phyloP scores from a whole-genome alignment of 805 yeast genomes.

The Sungouiella blattae region DNA sequence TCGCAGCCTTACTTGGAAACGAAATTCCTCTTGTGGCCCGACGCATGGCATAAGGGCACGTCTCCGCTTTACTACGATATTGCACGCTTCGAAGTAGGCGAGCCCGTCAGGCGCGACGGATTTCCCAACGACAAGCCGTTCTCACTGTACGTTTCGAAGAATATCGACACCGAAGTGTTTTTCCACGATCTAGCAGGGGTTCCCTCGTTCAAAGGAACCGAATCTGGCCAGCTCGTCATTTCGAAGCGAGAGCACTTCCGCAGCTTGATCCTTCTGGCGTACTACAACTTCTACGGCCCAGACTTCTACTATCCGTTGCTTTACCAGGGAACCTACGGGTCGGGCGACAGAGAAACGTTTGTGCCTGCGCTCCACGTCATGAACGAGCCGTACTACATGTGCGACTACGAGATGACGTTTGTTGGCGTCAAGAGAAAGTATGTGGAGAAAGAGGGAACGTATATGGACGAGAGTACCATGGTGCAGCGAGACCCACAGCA shows the following conservation, averaged over 20 bases:
- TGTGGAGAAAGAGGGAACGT: slow-evolving; percentile 7
- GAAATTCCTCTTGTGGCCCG: slow-evolving; percentile 21
- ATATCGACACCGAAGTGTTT: slow-evolving; percentile 14
- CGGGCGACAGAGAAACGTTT: slow-evolving; percentile 36
- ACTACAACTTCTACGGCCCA: slow-evolving; percentile 33
- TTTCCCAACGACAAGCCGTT: slow-evolving; percentile 23
- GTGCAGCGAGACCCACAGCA: slow-evolving; percentile 30
- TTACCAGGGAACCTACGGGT: slow-evolving; percentile 34
- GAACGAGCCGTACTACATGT: slow-evolving; percentile 30
- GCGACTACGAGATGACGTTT: slow-evolving; percentile 11
- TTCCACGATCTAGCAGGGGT: slow-evolving; percentile 34
- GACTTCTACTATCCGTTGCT: slow-evolving; percentile 26
- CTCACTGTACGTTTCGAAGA: slow-evolving; percentile 17
- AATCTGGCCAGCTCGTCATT: slow-evolving; percentile 35
- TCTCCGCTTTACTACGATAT: slow-evolving; percentile 22
- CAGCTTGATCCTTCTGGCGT: slow-evolving; percentile 27
- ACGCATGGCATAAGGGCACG: slow-evolving; percentile 20
- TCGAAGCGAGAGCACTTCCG: slow-evolving; percentile 31
- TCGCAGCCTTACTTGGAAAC: slow-evolving; percentile 15
- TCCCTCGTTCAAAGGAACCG: slow-evolving; percentile 27
- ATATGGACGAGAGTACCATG: slow-evolving; percentile 26
- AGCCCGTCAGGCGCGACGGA: slow-evolving; percentile 25
- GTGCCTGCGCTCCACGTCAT: slow-evolving; percentile 37
- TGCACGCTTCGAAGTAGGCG: slow-evolving; percentile 13
- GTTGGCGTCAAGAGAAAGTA: slow-evolving; percentile 12